Conservation (phyloP, 2,329 filamentous ascomycete genomes). For the Pleoardoris graminearum region DNA sequence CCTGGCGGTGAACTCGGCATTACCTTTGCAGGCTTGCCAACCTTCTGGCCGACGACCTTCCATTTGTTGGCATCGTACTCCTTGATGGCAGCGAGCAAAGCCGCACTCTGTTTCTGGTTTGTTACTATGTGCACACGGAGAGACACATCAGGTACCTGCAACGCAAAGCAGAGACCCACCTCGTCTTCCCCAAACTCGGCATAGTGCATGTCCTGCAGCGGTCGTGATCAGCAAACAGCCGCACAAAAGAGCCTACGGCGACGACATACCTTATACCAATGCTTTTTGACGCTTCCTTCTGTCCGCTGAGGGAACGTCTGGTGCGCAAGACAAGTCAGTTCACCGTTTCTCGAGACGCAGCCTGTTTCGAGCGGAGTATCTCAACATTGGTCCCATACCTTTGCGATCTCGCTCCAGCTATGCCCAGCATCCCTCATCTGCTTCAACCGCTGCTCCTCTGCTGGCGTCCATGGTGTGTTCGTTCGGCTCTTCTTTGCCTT, state of each 20-base stretch:
- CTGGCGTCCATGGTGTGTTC: slow-evolving; percentile 98
- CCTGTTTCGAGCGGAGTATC: too few relatives aligned
- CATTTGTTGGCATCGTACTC: slow-evolving; percentile 99
- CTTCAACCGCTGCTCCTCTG: slow-evolving; percentile 90
- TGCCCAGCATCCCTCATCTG: slow-evolving; percentile 90
- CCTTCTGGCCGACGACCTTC: slow-evolving; percentile 95
- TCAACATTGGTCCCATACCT: too few relatives aligned
- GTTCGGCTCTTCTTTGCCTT: slow-evolving; percentile 87
- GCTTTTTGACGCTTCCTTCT: slow-evolving; percentile 98
- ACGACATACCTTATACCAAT: slow-evolving; percentile 88
- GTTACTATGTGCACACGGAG: slow-evolving; percentile 29
- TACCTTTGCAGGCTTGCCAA: slow-evolving; percentile 96
- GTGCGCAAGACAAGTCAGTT: slow-evolving; percentile 24
- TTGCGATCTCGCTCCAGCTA: slow-evolving; percentile 98
- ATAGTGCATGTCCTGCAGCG: slow-evolving; percentile 90
- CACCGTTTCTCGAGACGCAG: slow-evolving; percentile 7
- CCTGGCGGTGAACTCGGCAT: slow-evolving; percentile 22
- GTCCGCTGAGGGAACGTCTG: slow-evolving; percentile 91
- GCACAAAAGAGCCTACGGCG: slow-evolving; percentile 15
- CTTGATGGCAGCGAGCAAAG: slow-evolving; percentile 90
- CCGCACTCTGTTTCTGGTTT: slow-evolving; percentile 63
- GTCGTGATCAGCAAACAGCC: slow-evolving; percentile 27
- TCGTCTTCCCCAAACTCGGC: slow-evolving; percentile 98
- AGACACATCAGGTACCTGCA: slow-evolving; percentile 6
- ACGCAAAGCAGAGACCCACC: slow-evolving; percentile 56